phyloP scores from a whole-genome alignment of 441 rosid species.

The Corymbia calophylla region DNA sequence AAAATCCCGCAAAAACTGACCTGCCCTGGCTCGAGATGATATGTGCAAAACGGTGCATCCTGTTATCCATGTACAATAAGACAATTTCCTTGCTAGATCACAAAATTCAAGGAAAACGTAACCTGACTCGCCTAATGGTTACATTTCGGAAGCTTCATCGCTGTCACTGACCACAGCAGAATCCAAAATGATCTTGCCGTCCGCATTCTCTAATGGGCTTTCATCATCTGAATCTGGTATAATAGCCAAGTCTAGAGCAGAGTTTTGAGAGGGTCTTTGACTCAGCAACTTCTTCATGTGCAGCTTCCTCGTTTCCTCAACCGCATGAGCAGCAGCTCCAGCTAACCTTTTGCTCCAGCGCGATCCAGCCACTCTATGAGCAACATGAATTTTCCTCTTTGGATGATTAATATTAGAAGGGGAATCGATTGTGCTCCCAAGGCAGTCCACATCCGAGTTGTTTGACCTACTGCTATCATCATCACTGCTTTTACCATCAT shows the following conservation, averaged over 20 bases:
- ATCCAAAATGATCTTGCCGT: not conserved
- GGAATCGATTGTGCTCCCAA: not conserved
- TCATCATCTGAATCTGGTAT: constrained; percentile 44
- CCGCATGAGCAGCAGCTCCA: constrained; percentile 16
- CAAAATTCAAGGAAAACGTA: not conserved
- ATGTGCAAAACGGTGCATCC: not conserved
- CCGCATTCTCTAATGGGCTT: not conserved
- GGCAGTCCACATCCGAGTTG: constrained; percentile 8
- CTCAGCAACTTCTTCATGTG: constrained; percentile 38
- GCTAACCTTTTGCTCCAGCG: constrained; percentile 32
- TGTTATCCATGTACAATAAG: not conserved
- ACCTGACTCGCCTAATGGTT: not conserved
- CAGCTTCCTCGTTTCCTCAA: constrained; percentile 18
- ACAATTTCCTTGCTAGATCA: constrained; percentile 2
- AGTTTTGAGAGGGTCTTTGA: constrained; percentile 49
- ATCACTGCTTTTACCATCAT: constrained; percentile 11
- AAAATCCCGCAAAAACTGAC: not conserved
- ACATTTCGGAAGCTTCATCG: constrained; percentile 5
- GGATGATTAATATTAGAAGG: not conserved
- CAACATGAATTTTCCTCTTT: not conserved
- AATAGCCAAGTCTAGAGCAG: constrained; percentile 27
- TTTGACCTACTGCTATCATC: constrained; percentile 1
- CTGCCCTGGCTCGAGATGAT: not conserved
- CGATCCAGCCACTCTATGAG: constrained; percentile 12
- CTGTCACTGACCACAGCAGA: not conserved